Conservation (phyloP, 2,329 filamentous ascomycete species). For the Stemphylium lycopersici region DNA sequence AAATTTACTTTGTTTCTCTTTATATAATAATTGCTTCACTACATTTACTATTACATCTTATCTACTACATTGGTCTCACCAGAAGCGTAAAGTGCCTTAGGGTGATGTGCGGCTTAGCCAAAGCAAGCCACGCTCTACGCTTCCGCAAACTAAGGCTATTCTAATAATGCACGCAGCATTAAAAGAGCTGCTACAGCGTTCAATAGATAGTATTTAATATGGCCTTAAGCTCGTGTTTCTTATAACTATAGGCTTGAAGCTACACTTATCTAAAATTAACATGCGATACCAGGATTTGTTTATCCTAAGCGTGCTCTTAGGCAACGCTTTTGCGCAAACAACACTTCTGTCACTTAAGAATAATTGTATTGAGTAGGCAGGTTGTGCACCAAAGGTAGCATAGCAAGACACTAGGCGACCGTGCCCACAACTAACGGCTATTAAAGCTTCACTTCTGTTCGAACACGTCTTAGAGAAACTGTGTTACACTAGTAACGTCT, state of each 20-base stretch:
- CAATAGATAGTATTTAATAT: slow-evolving; percentile 1
- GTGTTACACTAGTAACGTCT: slow-evolving; percentile 9
- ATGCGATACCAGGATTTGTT: slow-evolving; percentile 1
- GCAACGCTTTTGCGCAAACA: slow-evolving; percentile 6
- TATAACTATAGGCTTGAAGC: background rate
- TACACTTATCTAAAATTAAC: background rate
- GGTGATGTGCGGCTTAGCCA: background rate
- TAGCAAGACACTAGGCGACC: slow-evolving; percentile 3
- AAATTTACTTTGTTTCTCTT: too few species aligned
- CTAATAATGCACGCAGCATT: background rate
- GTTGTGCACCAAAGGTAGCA: slow-evolving; percentile 14
- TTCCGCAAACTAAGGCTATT: background rate
- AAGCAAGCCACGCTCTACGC: background rate
- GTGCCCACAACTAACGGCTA: background rate
- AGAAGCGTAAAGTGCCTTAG: too few species aligned
- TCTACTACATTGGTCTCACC: too few species aligned
- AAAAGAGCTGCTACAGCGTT: background rate
- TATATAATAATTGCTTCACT: too few species aligned
- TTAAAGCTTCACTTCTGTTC: slow-evolving; percentile 11
- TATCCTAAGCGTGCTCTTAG: background rate
- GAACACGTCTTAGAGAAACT: slow-evolving; percentile 5
- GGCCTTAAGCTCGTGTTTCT: background rate
- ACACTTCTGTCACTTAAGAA: slow-evolving; percentile 9
- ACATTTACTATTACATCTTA: too few species aligned
- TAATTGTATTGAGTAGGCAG: slow-evolving; percentile 5